Conservation (phyloP, 805 yeast genomes). For the Yamadazyma paraphyllophila region DNA sequence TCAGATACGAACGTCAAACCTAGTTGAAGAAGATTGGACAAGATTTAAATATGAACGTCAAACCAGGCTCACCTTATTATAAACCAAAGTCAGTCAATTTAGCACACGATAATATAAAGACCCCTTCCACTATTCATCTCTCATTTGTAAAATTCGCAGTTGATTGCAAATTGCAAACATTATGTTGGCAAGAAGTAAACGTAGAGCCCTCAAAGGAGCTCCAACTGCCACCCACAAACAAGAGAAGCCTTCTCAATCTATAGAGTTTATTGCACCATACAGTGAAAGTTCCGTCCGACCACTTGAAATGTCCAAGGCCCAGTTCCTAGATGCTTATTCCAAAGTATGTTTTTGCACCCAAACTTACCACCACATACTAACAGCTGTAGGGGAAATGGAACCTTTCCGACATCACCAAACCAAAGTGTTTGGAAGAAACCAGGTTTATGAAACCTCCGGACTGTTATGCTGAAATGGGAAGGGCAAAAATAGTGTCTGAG, state of each 20-base stretch:
- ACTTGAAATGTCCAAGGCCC: slow-evolving; percentile 41
- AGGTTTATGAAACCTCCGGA: slow-evolving; percentile 62
- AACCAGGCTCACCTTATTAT: too few relatives aligned
- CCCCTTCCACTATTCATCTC: not conserved
- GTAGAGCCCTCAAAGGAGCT: not conserved
- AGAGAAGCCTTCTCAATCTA: not conserved
- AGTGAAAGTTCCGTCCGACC: slow-evolving; percentile 19
- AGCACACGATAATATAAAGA: not conserved
- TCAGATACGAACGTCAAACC: too few relatives aligned
- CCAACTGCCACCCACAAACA: not conserved
- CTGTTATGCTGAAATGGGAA: slow-evolving; percentile 46
- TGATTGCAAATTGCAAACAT: not conserved
- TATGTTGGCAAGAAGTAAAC: slow-evolving; percentile 8
- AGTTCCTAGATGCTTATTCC: slow-evolving; percentile 55
- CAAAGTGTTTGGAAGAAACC: slow-evolving; percentile 45
- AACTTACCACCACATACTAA: slow-evolving; percentile 14
- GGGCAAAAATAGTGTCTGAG: slow-evolving; percentile 44
- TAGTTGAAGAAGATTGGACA: too few relatives aligned
- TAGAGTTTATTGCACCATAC: slow-evolving; percentile 19
- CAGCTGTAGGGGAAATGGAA: slow-evolving; percentile 49
- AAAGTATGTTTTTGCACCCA: slow-evolving; percentile 22
- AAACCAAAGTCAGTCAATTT: not conserved
- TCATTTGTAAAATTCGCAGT: not conserved
- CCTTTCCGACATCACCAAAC: slow-evolving; percentile 53
- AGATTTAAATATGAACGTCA: too few relatives aligned